phyloP scores from a whole-genome alignment of 768 basidiomycete genomes.

The Trametes villosa region DNA sequence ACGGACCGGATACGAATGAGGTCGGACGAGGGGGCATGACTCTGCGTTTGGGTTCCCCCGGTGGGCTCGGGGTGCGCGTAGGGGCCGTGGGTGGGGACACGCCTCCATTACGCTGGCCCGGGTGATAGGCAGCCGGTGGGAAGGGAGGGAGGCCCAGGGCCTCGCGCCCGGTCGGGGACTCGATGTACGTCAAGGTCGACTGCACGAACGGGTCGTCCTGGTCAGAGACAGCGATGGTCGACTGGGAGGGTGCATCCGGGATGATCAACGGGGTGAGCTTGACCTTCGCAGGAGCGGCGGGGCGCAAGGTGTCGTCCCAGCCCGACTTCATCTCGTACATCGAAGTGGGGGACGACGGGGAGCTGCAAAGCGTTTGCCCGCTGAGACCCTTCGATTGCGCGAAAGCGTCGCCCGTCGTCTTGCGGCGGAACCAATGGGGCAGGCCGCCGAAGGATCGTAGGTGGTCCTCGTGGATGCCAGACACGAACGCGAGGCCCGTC shows the following conservation, averaged over 20 bases:
- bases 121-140: constrained; percentile 6
- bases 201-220: constrained; percentile 30
- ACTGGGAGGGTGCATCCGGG: constrained; percentile 8
- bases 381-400: constrained; percentile 13
- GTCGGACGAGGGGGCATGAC: constrained; percentile 16
- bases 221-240: constrained; percentile 19
- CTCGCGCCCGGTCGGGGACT: constrained; percentile 31
- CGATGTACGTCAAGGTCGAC: constrained; percentile 31
- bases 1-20: constrained; percentile 29
- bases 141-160: constrained; percentile 24
- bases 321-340: constrained; percentile 26
- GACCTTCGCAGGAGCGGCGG: constrained; percentile 8
- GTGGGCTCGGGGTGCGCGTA: constrained; percentile 3
- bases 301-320: constrained; percentile 25
- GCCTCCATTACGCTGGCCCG: neutral
- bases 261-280: constrained; percentile 21
- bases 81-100: constrained; percentile 1
- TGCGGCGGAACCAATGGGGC: constrained; percentile 22
- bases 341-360: constrained; percentile 23
- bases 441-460: constrained; percentile 15
- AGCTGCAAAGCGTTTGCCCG: constrained; percentile 16
- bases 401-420: constrained; percentile 8
- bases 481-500: constrained; percentile 13
- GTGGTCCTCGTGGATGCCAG: constrained; percentile 19
- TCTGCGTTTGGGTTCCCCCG: neutral